These are phyloP conservation scores for Apocynum venetum DNA, from an alignment of 257 asterid species.

Conservation along the genomic window DNA sequence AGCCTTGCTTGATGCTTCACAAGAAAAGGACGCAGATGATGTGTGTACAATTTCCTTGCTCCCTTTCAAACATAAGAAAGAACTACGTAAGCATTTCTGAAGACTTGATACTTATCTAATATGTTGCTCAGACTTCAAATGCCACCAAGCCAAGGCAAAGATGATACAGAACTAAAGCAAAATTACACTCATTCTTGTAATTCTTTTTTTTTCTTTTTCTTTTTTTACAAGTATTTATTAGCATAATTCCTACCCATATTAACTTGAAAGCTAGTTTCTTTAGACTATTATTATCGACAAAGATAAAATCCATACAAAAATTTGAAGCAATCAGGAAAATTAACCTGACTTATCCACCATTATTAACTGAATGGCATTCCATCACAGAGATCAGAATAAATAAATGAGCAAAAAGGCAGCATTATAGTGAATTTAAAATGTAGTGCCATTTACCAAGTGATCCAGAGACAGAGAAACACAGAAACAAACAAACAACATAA, in stretches of 20 bases:
- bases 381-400: not conserved
- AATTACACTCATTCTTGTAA: not conserved
- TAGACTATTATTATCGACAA: not conserved
- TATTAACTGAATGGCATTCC: not conserved
- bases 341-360: not conserved
- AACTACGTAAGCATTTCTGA: slow-evolving; percentile 8
- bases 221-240: not conserved
- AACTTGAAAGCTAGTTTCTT: not conserved
- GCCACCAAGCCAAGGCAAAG: slow-evolving; percentile 1
- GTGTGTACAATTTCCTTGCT: slow-evolving; percentile 63
- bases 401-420: not conserved
- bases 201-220: not conserved
- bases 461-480: not conserved
- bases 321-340: not conserved
- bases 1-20: slow-evolving; percentile 59
- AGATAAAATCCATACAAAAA: not conserved
- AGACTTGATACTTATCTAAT: not conserved
- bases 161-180: not conserved
- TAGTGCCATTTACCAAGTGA: not conserved
- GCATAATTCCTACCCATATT: not conserved
- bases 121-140: slow-evolving; percentile 1
- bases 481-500: not conserved
- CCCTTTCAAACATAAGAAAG: slow-evolving; percentile 50
- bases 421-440: not conserved
- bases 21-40: slow-evolving; percentile 71